Conservation (phyloP, 345 rosid genomes). For the Eucalyptus caleyi region DNA sequence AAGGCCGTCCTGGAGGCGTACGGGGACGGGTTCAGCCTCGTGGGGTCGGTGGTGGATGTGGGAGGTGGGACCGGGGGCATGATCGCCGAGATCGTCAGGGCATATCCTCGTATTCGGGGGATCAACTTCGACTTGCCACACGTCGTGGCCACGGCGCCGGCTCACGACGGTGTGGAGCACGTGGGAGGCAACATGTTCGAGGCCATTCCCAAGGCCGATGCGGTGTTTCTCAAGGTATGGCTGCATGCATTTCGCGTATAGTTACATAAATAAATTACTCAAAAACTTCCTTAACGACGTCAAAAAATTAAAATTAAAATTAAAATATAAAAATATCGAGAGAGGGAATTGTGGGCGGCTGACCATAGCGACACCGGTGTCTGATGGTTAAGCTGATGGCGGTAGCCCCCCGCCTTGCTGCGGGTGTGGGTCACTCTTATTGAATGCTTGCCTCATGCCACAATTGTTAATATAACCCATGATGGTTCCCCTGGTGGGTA, state of each 20-base stretch:
- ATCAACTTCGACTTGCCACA: slow-evolving; percentile 8
- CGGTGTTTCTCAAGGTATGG: slow-evolving; percentile 1
- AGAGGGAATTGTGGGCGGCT: background rate
- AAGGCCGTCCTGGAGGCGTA: background rate
- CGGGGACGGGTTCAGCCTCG: background rate
- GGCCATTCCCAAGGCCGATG: slow-evolving; percentile 8
- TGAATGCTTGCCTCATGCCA: background rate
- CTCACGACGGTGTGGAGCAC: background rate
- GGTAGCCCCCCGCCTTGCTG: no score
- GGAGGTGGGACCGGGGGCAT: slow-evolving; percentile 5
- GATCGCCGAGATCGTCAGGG: background rate
- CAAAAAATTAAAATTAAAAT: no score
- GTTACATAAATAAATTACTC: background rate
- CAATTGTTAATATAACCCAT: no score
- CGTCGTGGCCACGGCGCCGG: slow-evolving; percentile 3
- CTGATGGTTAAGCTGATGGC: background rate
- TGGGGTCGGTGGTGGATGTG: slow-evolving; percentile 1
- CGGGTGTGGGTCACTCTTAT: background rate
- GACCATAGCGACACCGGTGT: background rate
- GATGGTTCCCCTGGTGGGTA: background rate
- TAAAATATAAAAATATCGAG: no score
- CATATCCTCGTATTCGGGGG: background rate
- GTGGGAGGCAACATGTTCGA: slow-evolving; percentile 12
- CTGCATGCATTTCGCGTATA: no score
- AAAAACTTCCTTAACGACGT: no score